Base-by-base conservation (phyloP, 192 early-diverging fungal genomes). In the Dispira parvispora region DNA sequence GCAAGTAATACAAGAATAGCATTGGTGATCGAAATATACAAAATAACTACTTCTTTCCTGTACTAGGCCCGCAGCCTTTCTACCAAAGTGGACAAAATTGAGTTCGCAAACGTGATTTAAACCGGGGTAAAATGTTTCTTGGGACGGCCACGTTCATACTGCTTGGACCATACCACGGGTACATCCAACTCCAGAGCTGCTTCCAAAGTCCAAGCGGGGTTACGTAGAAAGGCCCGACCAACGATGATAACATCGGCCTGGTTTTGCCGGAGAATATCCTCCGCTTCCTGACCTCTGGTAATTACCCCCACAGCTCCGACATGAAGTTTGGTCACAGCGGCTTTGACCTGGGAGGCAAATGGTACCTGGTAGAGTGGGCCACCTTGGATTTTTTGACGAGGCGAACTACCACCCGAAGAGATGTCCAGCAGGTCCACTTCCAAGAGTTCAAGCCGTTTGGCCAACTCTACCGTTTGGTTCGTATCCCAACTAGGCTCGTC, bases 361-460 rank as follows among this genome's bases (percentile, higher is more conserved):
- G 82, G 84, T 16, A 91, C 88, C 62, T 84, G 86, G 74, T 82
- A 87, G 0, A 71, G 71, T 8, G 69, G 73, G 0, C 43, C 65
- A n/a, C 77, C 49, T 2, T 69, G 52, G 52, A 84, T 81, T 50
- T 71, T 62, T 53, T 81, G 79, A 58, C 55, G 46, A 10, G 84
- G 75, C 21, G 73, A 74, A 64, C 76, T 84, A 14, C 88, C 94
- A 45, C 87, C 88, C 1, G 84, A 76, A 9, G 91, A 94, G 60
- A 78, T 77, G 67, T 96, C 89, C 38, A 96, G 62, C n/a, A 94
- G 67, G 70, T 97, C 94, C 0, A 96, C 84, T 38, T 91, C 92
- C 14, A 78, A 71, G 0, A 62, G 65, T 8, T 75, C 68, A 18
- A 93, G 74, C 27, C 70, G 62, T 11, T 69, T 68, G 23, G 82